Percentiles rank a stretch among this genome's conserved stretches.
Conservation (phyloP, 805 yeast genomes). For the Cyberlindnera japonica region DNA sequence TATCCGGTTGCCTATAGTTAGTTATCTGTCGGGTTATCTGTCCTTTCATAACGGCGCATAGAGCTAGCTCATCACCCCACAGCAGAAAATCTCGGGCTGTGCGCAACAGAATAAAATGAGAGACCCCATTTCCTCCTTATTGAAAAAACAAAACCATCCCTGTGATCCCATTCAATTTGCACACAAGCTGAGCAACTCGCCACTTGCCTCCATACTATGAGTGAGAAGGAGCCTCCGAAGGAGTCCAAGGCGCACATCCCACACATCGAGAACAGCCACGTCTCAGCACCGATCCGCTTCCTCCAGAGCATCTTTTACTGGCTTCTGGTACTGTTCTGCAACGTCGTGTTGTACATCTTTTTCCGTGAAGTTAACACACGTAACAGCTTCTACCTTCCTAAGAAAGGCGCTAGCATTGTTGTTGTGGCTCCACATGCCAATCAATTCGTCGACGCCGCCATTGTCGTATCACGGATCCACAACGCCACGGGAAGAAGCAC, state of each 20-base stretch:
- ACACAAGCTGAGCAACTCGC: too few species aligned
- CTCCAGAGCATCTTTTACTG: constrained; percentile 19
- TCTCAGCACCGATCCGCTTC: neutral
- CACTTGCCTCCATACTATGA: neutral
- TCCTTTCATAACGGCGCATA: too few species aligned
- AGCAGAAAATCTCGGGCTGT: too few species aligned
- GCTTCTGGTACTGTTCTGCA: constrained; percentile 20
- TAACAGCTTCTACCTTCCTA: constrained; percentile 63
- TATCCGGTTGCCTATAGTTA: too few species aligned
- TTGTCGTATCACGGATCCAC: constrained; percentile 74
- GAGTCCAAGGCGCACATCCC: constrained; percentile 16
- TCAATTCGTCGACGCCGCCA: constrained; percentile 79
- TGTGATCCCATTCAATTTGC: too few species aligned
- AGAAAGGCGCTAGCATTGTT: constrained; percentile 63
- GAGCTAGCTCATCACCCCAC: too few species aligned
- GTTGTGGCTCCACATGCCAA: constrained; percentile 86
- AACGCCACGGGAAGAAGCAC: constrained; percentile 59
- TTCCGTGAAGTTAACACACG: constrained; percentile 72
- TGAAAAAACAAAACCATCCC: too few species aligned
- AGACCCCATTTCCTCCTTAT: too few species aligned
- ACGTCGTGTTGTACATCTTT: constrained; percentile 37
- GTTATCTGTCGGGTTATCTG: too few species aligned
- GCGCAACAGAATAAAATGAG: too few species aligned
- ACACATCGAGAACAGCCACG: constrained; percentile 1
- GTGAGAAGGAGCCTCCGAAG: constrained; percentile 1